Base-by-base conservation (phyloP, 352 stramenopile genomes). In the Lagenidium giganteum region DNA sequence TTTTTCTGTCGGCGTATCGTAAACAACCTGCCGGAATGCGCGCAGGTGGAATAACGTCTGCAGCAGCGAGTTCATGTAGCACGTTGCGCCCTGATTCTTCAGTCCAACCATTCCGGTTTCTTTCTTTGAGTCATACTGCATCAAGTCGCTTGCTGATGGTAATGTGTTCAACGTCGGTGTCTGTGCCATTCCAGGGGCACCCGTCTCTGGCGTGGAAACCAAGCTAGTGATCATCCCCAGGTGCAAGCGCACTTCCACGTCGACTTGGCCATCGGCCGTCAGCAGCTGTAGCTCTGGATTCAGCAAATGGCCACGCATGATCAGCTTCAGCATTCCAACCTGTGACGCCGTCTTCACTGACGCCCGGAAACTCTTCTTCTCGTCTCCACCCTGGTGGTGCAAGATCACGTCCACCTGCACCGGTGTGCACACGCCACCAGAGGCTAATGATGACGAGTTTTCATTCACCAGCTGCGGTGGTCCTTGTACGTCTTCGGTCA, bases 1-100 rank as follows among this genome's bases (percentile, higher is more conserved):
- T 18, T 73, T 58, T 21, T 64, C 61, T 2, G 76, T 87, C 3
- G 83, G 83, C 1, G 80, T 92, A 26, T 80, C 76, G 39, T 95
- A 95, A 34, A 95, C 83, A 13, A 83, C 81, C 8, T 86, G 73
- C 18, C 89, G 64, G 37, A 97, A 94, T 21, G 78, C 82, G 22
- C 70, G 61, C 45, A 96, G 59, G 43, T 96, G 82, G 53, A 93
- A 97, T 16, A 97, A 63, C 38, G 83, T 96, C 64, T 97, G 88
- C 20, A 97, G 71, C 14, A 97, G 57, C 21, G 87, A 96, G 57
- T 97, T 97, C 67, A 97, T 73, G 59, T 97, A 97, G 61, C 90
- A 97, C 9, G 88, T 97, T 11, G 87, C 87, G 12, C 86, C 89
- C 51, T 95, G 83, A 41, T 95, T 95, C 59, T 95, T 95, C 5